Evolutionary conservation across 345 rosid species (phyloP).

Genomic region (Cardamine resedifolia): DNA sequence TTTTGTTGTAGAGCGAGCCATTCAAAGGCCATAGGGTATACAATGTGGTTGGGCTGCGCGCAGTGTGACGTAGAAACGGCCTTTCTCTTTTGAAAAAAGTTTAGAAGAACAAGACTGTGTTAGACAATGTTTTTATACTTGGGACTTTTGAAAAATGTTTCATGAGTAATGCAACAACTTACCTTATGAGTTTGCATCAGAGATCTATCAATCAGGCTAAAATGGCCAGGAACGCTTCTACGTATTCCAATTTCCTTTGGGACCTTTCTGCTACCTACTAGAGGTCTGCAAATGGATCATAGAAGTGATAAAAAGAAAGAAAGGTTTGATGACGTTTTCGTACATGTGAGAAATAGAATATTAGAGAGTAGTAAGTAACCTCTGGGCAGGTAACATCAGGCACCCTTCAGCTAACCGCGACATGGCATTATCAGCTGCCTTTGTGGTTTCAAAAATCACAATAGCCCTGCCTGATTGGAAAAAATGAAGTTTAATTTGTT

Average conservation of each 20-base stretch:
- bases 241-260: background rate
- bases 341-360: constrained; percentile 7
- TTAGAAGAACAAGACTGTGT: constrained; percentile 10
- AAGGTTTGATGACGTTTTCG: background rate
- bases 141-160: background rate
- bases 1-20: constrained; percentile 24
- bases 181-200: constrained; percentile 12
- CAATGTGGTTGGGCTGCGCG: constrained; percentile 33
- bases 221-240: constrained; percentile 23
- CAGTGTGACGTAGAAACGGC: constrained; percentile 33
- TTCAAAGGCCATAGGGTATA: constrained; percentile 19
- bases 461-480: constrained; percentile 54
- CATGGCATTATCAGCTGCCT: constrained; percentile 47
- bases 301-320: background rate
- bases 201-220: constrained; percentile 10
- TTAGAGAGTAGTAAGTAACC: constrained; percentile 19
- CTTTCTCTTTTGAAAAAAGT: constrained; percentile 1
- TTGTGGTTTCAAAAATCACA: constrained; percentile 50
- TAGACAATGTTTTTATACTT: constrained; percentile 8
- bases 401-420: constrained; percentile 37
- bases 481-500: constrained; percentile 4
- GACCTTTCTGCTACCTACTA: constrained; percentile 18
- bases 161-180: constrained; percentile 10
- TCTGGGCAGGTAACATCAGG: constrained; percentile 43
- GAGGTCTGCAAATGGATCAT: constrained; percentile 15